Evolutionary conservation across 495 filamentous ascomycete species (phyloP).

Genomic region (Beverwykella pulmonaria): DNA sequence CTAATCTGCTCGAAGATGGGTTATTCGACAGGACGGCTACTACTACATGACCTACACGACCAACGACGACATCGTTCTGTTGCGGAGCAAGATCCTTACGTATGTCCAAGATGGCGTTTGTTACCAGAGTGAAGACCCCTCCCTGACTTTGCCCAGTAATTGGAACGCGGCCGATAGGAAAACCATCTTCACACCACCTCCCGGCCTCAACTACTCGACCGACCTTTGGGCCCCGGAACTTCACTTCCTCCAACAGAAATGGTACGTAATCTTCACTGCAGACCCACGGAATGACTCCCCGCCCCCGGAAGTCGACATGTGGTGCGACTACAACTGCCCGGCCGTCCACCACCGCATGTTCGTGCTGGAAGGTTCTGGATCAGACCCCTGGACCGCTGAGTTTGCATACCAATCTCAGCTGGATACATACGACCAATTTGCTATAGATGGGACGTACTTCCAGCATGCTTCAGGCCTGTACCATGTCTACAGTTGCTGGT

Average conservation of each 20-base stretch:
- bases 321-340: conserved; percentile 44
- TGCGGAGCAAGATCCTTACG: conserved; percentile 38
- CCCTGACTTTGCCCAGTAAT: conserved; percentile 31
- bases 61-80: conserved; percentile 40
- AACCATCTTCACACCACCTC: conserved; percentile 46
- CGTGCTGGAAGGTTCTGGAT: conserved; percentile 47
- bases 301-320: conserved; percentile 43
- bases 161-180: conserved; percentile 52
- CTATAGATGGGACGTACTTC: conserved; percentile 58
- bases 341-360: conserved; percentile 58
- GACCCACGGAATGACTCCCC: conserved; percentile 52
- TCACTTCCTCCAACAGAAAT: conserved; percentile 49
- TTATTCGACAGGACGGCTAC: conserved; percentile 36
- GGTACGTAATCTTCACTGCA: conserved; percentile 59
- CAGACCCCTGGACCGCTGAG: conserved; percentile 50
- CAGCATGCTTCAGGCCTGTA: conserved; percentile 47
- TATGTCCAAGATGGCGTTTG: conserved; percentile 6
- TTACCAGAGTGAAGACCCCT: background rate
- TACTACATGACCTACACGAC: conserved; percentile 44
- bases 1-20: conserved; percentile 18
- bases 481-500: conserved; percentile 58
- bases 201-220: conserved; percentile 49
- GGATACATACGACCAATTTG: conserved; percentile 56
- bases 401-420: conserved; percentile 51
- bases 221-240: conserved; percentile 56